Evolutionary conservation across 1,139 yeast species (phyloP), one percentile per base, ranked within the genome.

Genomic region (Scheffersomyces quercinus): DNA sequence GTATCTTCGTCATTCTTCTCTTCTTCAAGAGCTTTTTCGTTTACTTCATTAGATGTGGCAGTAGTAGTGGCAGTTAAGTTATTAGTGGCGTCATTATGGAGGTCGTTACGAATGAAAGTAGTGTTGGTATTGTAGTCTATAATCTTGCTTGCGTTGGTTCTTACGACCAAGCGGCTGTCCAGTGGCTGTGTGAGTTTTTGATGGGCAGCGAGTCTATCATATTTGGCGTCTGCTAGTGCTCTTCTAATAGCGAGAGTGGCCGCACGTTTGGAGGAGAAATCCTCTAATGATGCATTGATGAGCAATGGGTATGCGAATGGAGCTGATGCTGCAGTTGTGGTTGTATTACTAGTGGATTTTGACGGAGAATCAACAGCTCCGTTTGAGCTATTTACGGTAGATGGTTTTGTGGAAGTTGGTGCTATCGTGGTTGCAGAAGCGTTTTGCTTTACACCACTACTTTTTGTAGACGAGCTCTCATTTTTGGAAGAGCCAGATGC

Each of bases 111-210:
- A 31, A 31, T 15, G 35, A 14, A 31, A 29, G 48, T 40, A 15
- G 53, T 40, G 38, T 53, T 52, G 13, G 56, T 49, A 49, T 60
- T 60, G 37, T 51, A 43, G 44, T 61, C 58, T 40, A 58, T 46
- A 34, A 59, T 43, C 30, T 42, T 44, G 9, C 44, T 40, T 7
- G 32, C 12, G n/a, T 40, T 39, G 7, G 49, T 41, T 24, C 35
- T 39, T 16, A 46, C 37, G 29, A 28, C 13, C 29, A 32, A 31
- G n/a, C 35, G 31, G 6, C 26, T 16, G 8, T 35, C n/a, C n/a
- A 29, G 32, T 8, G 24, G 29, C 4, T 20, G 15, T 10, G 28
- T 12, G 12, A 8, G n/a, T 11, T 24, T 14, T 20, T 26, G 26
- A 6, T 20, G 26, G 26, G 26, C 26, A 20, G 26, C 28, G 31